These are phyloP conservation scores for Salicornia ramosissima DNA, from an alignment of 148 eudicot species.

Conservation along the genomic window DNA sequence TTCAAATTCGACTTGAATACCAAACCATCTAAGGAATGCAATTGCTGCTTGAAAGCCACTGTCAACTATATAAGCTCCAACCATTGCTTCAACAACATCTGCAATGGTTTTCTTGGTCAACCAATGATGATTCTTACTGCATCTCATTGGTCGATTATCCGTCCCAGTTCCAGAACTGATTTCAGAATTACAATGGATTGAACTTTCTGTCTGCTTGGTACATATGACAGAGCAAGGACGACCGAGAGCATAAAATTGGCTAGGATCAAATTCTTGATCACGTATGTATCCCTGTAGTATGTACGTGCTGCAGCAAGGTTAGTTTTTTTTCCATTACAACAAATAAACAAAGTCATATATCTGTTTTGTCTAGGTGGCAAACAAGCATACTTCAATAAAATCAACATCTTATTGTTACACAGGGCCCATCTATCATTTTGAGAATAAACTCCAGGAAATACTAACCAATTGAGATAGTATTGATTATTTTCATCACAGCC, in stretches of 20 bases:
- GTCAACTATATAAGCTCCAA: conserved; percentile 85
- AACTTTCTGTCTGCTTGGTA: conserved; percentile 39
- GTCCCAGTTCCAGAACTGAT: conserved; percentile 18
- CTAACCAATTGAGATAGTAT: too few species aligned
- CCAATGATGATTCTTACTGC: conserved; percentile 81
- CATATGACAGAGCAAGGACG: conserved; percentile 71
- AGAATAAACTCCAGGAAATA: too few species aligned
- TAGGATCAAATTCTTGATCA: conserved; percentile 76
- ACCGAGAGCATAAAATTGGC: conserved; percentile 60
- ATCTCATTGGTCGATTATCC: conserved; percentile 39
- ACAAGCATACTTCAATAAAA: neutral
- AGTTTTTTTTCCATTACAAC: neutral
- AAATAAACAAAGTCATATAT: neutral
- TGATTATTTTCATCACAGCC: too few species aligned
- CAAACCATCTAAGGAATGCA: conserved; percentile 86
- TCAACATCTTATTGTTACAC: neutral
- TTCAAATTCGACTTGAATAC: conserved; percentile 59
- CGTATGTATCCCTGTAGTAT: conserved; percentile 70
- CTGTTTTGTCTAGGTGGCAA: neutral
- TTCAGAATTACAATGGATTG: conserved; percentile 41
- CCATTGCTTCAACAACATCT: conserved; percentile 87
- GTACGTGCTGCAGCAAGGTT: neutral
- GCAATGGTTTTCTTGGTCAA: conserved; percentile 82
- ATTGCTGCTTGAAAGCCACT: conserved; percentile 82
- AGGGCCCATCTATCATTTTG: neutral